Conservation (phyloP, 805 yeast species). For the Wickerhamomyces ciferrii region DNA sequence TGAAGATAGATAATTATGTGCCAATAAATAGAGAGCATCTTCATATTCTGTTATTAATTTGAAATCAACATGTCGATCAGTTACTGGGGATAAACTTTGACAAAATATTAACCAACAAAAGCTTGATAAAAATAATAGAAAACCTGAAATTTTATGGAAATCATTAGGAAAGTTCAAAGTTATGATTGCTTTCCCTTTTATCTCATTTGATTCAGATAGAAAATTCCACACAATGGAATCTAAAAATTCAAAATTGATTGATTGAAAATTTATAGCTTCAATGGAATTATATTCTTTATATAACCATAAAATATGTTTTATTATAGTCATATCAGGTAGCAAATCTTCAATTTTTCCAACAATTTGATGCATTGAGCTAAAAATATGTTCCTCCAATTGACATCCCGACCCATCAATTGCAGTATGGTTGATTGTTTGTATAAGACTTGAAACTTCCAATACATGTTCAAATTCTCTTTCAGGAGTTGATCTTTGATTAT, state of each 20-base stretch:
- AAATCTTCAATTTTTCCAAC: not conserved
- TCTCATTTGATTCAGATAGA: not conserved
- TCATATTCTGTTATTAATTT: not conserved
- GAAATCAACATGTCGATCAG: too few relatives aligned
- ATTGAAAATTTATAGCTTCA: not conserved
- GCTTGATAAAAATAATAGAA: not conserved
- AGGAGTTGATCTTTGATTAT: not conserved
- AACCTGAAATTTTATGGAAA: not conserved
- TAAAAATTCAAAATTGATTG: not conserved
- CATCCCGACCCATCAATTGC: not conserved
- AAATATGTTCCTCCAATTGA: not conserved
- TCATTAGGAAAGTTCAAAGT: not conserved
- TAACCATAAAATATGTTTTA: not conserved
- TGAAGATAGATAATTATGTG: not conserved
- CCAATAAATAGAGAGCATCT: not conserved
- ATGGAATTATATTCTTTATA: not conserved
- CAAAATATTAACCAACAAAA: not conserved
- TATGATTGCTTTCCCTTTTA: not conserved
- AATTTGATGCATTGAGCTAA: not conserved
- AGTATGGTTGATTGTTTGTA: not conserved
- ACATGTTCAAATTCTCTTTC: not conserved
- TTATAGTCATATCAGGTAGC: not conserved
- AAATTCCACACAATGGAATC: not conserved
- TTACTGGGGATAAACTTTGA: not conserved
- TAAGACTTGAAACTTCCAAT: not conserved